These are phyloP conservation scores for Euphorbia celastroides DNA, from an alignment of 441 rosid genomes.

Conservation along the genomic window DNA sequence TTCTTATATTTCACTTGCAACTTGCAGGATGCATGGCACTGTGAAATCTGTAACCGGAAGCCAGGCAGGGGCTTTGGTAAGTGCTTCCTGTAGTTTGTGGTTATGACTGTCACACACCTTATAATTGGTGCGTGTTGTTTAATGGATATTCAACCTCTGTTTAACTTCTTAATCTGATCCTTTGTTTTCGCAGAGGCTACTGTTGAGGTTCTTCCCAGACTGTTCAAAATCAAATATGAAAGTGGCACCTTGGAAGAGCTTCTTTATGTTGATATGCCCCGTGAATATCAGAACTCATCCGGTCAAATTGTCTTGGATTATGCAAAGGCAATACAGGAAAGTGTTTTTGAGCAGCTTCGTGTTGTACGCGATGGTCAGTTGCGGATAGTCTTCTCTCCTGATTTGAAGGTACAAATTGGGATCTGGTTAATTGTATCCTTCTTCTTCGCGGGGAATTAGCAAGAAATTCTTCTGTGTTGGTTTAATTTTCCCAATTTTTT, in stretches of 20 bases:
- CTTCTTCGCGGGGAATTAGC: constrained; percentile 6
- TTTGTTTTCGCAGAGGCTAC: constrained; percentile 77
- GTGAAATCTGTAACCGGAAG: constrained; percentile 96
- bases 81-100: constrained; percentile 13
- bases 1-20: constrained; percentile 4
- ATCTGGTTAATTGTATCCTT: constrained; percentile 1
- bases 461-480: constrained; percentile 1
- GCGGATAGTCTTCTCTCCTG: constrained; percentile 90
- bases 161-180: constrained; percentile 20
- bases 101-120: not conserved
- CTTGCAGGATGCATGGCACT: constrained; percentile 97
- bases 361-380: constrained; percentile 99
- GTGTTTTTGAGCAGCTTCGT: constrained; percentile 96
- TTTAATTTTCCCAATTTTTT: constrained; percentile 14
- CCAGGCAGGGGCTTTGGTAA: constrained; percentile 99
- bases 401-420: constrained; percentile 64
- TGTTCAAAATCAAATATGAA: constrained; percentile 94
- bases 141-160: not conserved
- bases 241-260: constrained; percentile 98
- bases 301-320: constrained; percentile 96
- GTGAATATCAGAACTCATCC: constrained; percentile 81
- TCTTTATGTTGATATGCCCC: constrained; percentile 96
- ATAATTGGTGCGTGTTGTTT: not conserved
- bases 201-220: constrained; percentile 98
- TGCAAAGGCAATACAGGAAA: constrained; percentile 97